These are phyloP conservation scores for Proliferodiscus dingleyae DNA, from an alignment of 2,329 filamentous ascomycete genomes.

Conservation along the genomic window DNA sequence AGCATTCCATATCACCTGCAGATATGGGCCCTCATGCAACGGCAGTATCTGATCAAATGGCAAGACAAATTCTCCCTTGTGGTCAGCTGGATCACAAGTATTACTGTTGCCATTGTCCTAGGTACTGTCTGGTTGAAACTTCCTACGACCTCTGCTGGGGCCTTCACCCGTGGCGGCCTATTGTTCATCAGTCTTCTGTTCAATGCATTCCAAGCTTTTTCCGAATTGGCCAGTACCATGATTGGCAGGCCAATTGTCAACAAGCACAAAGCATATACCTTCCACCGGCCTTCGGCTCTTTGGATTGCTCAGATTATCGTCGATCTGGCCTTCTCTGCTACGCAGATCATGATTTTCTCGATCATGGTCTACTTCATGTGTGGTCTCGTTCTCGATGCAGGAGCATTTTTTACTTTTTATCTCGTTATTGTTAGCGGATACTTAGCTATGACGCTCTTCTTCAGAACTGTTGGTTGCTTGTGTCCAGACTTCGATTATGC, in stretches of 20 bases:
- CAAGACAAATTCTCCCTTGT: slow-evolving; percentile 76
- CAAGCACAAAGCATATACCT: slow-evolving; percentile 79
- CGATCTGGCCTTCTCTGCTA: slow-evolving; percentile 66
- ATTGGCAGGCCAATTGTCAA: slow-evolving; percentile 71
- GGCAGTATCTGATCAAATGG: slow-evolving; percentile 80
- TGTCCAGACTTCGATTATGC: slow-evolving; percentile 82
- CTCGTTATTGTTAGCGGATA: slow-evolving; percentile 65
- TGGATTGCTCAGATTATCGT: slow-evolving; percentile 82
- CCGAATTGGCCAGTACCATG: slow-evolving; percentile 72
- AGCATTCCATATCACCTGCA: slow-evolving; percentile 78
- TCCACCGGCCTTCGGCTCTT: slow-evolving; percentile 74
- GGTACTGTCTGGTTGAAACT: slow-evolving; percentile 76
- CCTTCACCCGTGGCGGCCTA: slow-evolving; percentile 77
- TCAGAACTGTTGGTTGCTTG: slow-evolving; percentile 67
- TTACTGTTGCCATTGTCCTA: slow-evolving; percentile 71
- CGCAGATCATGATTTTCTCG: slow-evolving; percentile 66
- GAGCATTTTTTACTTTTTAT: slow-evolving; percentile 74
- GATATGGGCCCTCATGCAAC: slow-evolving; percentile 76
- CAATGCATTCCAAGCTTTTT: slow-evolving; percentile 83
- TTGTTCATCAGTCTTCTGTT: slow-evolving; percentile 77
- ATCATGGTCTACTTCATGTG: slow-evolving; percentile 79
- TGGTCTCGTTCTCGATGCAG: slow-evolving; percentile 61
- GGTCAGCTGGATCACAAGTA: slow-evolving; percentile 66
- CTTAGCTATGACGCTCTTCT: slow-evolving; percentile 71
- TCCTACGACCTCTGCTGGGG: slow-evolving; percentile 59